phyloP scores from a whole-genome alignment of 495 filamentous ascomycete species.

The Cetradonia linearis region DNA sequence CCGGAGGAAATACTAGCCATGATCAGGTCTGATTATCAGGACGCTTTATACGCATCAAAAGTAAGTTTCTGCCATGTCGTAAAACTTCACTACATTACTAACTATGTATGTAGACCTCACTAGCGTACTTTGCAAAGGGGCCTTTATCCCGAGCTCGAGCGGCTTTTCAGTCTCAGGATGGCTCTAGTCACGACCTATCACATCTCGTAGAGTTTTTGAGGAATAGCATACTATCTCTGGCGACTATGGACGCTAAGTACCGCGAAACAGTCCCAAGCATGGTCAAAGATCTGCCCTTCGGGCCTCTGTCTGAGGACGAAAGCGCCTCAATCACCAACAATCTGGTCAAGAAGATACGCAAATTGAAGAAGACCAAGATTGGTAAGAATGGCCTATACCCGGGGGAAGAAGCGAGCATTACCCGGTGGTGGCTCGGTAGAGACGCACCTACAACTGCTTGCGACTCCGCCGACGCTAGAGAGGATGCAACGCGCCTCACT shows the following conservation, averaged over 20 bases:
- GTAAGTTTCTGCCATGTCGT: conserved; percentile 31
- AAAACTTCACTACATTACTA: not conserved
- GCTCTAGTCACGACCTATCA: conserved; percentile 15
- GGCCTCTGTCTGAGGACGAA: conserved; percentile 51
- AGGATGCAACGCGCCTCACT: conserved; percentile 46
- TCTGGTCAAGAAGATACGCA: conserved; percentile 44
- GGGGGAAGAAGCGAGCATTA: conserved; percentile 62
- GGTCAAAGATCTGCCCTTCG: conserved; percentile 51
- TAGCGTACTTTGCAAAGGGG: conserved; percentile 96
- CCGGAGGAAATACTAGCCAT: conserved; percentile 56
- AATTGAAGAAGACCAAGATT: conserved; percentile 57
- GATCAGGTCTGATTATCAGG: conserved; percentile 68
- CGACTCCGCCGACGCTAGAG: conserved; percentile 34
- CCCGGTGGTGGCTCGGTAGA: conserved; percentile 64
- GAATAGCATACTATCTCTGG: conserved; percentile 57
- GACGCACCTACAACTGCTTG: conserved; percentile 29
- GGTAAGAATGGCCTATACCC: conserved; percentile 71
- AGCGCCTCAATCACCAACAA: conserved; percentile 19
- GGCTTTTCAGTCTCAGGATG: conserved; percentile 48
- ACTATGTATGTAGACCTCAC: conserved; percentile 49
- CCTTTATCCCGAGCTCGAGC: conserved; percentile 79
- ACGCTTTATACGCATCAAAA: conserved; percentile 85
- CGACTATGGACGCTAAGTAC: conserved; percentile 82
- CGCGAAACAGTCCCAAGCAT: conserved; percentile 60
- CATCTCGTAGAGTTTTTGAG: conserved; percentile 60